Base-by-base conservation (phyloP, 1,139 yeast species). In the Hyphopichia khmerensis region DNA sequence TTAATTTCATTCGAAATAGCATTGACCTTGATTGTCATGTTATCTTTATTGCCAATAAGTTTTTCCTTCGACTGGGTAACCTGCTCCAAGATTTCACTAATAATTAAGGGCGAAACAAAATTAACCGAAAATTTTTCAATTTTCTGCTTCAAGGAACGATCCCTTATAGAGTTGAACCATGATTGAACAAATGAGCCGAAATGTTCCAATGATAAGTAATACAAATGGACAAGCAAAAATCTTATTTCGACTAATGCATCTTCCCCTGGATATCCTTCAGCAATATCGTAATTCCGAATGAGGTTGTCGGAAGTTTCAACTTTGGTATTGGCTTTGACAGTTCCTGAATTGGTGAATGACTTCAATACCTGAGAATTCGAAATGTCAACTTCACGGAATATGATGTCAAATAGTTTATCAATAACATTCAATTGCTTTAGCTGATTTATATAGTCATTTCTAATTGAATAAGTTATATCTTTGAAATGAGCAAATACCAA, bases 91-190 rank as follows among this genome's bases (percentile, higher is more conserved):
- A 88, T 87, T 33, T 75, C 72, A 7, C 71, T 62, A 17, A 88
- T 78, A 36, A 91, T 67, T 6, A 72, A 56, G 3, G 91, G 89
- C 3, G 96, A 84, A 30, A 90, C 75, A 48, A 66, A 71, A 36
- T 69, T 71, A 32, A 75, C 67, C 1, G 93, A 80, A 52, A 87
- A 84, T 40, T 69, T 74, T 45, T 87, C 95, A 32, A 87, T 72
- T 33, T 70, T 70, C 16, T 68, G 64, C 52, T 81, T 83, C 43
- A 76, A 58, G 48, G 79, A 85, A 40, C 77, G 72, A 55, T 82
- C 80, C 42, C 85, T 69, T 24, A 83, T 65, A 10, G 78, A 79
- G 44, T 79, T 70, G 64, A 75, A 89, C 96, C 96, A 90, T 9
- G 67, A 62, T 53, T 86, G 87, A 1, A 82, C 80, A 36, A 76